Conservation (phyloP, 2,329 filamentous ascomycete genomes). For the Hypomyces rosellus region DNA sequence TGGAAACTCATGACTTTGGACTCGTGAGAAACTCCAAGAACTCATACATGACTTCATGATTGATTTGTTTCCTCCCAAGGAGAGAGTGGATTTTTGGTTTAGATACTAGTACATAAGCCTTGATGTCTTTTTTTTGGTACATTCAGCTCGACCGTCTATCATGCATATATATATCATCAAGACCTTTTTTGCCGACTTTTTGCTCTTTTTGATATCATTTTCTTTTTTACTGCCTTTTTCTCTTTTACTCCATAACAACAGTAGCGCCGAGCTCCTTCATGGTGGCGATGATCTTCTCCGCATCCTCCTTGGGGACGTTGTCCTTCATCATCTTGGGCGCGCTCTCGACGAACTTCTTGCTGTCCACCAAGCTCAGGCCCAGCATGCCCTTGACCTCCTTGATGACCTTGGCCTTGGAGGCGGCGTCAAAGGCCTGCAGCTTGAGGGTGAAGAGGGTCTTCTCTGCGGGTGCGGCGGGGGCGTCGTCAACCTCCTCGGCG, state of each 20-base stretch:
- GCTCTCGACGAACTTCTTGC: slow-evolving; percentile 99
- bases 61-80: background rate
- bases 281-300: slow-evolving; percentile 93
- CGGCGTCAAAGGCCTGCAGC: slow-evolving; percentile 81
- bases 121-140: slow-evolving; percentile 32
- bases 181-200: background rate
- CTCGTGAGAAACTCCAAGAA: background rate
- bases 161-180: slow-evolving; percentile 16
- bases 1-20: slow-evolving; percentile 1
- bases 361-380: slow-evolving; percentile 92
- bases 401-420: slow-evolving; percentile 96
- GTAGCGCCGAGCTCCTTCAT: slow-evolving; percentile 91
- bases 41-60: background rate
- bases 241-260: slow-evolving; percentile 77
- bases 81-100: slow-evolving; percentile 18
- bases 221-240: background rate
- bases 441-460: slow-evolving; percentile 97
- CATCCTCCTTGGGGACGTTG: slow-evolving; percentile 96
- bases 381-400: slow-evolving; percentile 99
- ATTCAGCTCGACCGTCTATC: slow-evolving; percentile 30
- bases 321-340: slow-evolving; percentile 99
- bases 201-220: background rate
- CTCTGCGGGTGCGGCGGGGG: slow-evolving; percentile 84
- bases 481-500: slow-evolving; percentile 77
- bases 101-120: slow-evolving; percentile 32